Evolutionary conservation across 306 rosid species (phyloP), one percentile per base, ranked within the genome.

Genomic region (Lithocarpus polystachyus): DNA sequence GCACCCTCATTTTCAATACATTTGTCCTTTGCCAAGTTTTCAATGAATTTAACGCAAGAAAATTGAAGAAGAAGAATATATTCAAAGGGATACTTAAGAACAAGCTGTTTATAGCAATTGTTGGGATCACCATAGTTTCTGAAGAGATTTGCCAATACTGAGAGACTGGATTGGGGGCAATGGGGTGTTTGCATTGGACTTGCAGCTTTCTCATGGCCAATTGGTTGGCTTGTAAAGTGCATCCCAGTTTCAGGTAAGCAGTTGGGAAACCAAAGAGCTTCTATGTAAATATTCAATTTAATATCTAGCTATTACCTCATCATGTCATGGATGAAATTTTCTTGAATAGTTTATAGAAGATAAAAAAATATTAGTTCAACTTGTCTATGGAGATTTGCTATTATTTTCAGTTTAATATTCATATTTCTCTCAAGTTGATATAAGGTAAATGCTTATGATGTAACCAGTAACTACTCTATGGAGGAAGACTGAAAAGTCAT

Each of bases 171-270:
- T 33, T 80, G 74, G 83, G 60, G 74, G n/a, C 83, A 73, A 19
- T 80, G 83, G 83, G 83, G 79, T 15, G 68, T 55, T 64, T 73
- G 83, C 64, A 37, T 73, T 35, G 78, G 68, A 64, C n/a, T 80
- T 64, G 78, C 83, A 5, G 83, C 83, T 48, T 72, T 80, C 68
- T 73, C 83, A 31, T 80, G 83, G 83, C 78, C 83, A 64, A 80
- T 80, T 35, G 83, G 78, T 57, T 79, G 83, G 83, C 9, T 79
- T 4, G 56, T 75, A 11, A 79, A 79, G 73, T 64, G 70, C 52
- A 61, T 73, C 13, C 77, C 74, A 5, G 68, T 80, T 80, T 79
- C 73, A 68, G n/a, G n/a, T 51, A 18, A 31, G 48, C 14, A 51
- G 13, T 74, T 4, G 28, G 22, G 8, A 23, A 28, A 14, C 2